Base-by-base conservation (phyloP, 2,329 filamentous ascomycete species). In the Beauveria pseudobassiana region DNA sequence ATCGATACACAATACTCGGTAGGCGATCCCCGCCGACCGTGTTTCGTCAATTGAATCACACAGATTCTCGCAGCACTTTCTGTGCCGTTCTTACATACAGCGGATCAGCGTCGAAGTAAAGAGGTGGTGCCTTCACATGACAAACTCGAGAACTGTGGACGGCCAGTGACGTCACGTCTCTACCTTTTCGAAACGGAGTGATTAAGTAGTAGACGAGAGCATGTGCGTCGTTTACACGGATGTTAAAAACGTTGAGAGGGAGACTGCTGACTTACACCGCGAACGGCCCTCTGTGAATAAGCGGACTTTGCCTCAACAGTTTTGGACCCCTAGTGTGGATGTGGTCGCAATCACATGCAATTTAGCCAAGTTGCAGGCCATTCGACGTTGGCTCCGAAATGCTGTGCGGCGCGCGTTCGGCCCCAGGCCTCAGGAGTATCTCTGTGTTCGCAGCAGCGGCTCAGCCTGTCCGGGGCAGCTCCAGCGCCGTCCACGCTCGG, bases 261-360 rank as follows among this genome's bases (percentile, higher is more conserved):
- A 14, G 45, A 24, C 8, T 4, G n/a, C n/a, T 40, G 58, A 24
- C 49, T 53, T 54, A 54, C 40, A 60, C 28, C 49, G 58, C 26
- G n/a, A 28, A 46, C 40, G 46, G n/a, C 14, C 18, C 6, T 42
- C 28, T 24, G 10, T 26, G 46, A 51, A 51, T 28, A 51, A 43
- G 46, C 26, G 49, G 49, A 60, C 20, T 22, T 26, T 46, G 40
- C 49, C 40, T 48, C 58, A 60, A 52, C 48, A 53, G 28, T 60
- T 60, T 52, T 18, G 26, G 46, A 8, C 14, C 28, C 20, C 16
- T 14, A 24, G 18, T 42, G 48, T 34, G n/a, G 12, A 34, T 12
- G 28, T 22, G 2, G 16, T 43, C 14, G 16, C 22, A 22, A 28
- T 60, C 58, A 60, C 58, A 60, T 60, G 58, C 38, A 60, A 48